These are phyloP conservation scores for Aspergillus sp. DNA, from an alignment of 2,329 filamentous ascomycete genomes.

Conservation along the genomic window DNA sequence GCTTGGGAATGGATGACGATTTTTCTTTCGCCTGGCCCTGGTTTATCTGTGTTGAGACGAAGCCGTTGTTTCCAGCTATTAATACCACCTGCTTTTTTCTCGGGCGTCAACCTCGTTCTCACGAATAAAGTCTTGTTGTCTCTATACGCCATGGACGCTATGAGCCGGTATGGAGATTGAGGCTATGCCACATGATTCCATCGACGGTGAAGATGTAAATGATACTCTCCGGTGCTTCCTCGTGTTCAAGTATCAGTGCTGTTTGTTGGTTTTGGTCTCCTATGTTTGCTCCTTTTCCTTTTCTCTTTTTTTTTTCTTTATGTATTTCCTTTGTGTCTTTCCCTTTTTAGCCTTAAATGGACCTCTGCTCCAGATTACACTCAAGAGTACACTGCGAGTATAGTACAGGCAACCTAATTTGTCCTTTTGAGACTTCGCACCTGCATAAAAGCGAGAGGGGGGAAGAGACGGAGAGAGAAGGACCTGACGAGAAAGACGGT, in stretches of 20 bases:
- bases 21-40: conserved; percentile 32
- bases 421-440: neutral
- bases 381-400: neutral
- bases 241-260: conserved; percentile 35
- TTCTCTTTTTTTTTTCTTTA: conserved; percentile 15
- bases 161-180: conserved; percentile 28
- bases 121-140: conserved; percentile 32
- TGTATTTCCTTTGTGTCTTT: conserved; percentile 18
- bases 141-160: conserved; percentile 32
- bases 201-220: conserved; percentile 46
- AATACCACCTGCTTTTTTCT: conserved; percentile 41
- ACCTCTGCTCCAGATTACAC: conserved; percentile 7
- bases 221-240: conserved; percentile 44
- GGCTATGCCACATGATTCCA: conserved; percentile 29
- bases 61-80: conserved; percentile 38
- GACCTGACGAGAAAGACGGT: neutral
- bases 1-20: conserved; percentile 34
- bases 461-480: no score
- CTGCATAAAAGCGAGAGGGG: neutral
- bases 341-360: conserved; percentile 29
- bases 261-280: conserved; percentile 14
- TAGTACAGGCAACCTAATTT: no score
- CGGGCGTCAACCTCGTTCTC: conserved; percentile 37
- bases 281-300: conserved; percentile 12
- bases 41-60: conserved; percentile 35